A percentile compares a stretch with the other conserved stretches of the same genome.
phyloP scores from a whole-genome alignment of 2,329 filamentous ascomycete genomes.

The Beauveria asiatica region DNA sequence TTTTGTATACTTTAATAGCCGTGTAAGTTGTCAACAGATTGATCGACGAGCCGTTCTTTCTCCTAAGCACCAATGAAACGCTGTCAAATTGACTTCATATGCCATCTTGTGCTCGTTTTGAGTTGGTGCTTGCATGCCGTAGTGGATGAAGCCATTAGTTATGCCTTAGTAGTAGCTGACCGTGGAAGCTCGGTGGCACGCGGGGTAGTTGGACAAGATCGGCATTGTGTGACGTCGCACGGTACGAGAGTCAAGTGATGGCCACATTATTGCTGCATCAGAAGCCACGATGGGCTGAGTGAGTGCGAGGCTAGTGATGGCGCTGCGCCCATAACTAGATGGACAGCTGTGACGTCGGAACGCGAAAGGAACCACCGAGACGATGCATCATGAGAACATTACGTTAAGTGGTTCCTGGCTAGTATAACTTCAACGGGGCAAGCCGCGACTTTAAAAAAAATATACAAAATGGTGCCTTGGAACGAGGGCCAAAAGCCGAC shows the following conservation, averaged over 20 bases:
- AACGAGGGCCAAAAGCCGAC: not conserved
- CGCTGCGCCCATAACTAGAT: not conserved
- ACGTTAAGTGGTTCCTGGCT: not conserved
- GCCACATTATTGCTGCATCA: not conserved
- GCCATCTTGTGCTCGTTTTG: not conserved
- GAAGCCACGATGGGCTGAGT: not conserved
- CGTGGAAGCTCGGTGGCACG: not conserved
- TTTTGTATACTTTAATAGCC: conserved; percentile 10
- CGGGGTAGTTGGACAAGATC: not conserved
- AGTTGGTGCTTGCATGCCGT: not conserved
- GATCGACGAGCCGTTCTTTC: not conserved
- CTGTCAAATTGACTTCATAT: not conserved
- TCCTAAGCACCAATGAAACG: not conserved
- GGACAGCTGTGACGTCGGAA: not conserved
- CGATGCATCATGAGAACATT: not conserved
- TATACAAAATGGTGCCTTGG: not conserved
- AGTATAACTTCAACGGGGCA: not conserved
- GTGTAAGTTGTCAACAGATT: conserved; percentile 8
- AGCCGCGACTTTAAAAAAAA: not conserved
- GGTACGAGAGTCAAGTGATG: not conserved
- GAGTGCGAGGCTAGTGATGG: not conserved
- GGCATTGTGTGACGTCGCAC: not conserved
- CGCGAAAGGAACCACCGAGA: not conserved
- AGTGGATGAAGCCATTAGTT: not conserved
- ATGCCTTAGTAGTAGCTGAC: not conserved